phyloP scores from a whole-genome alignment of 1,284 basidiomycete species.

The Boletus semigastroideus region DNA sequence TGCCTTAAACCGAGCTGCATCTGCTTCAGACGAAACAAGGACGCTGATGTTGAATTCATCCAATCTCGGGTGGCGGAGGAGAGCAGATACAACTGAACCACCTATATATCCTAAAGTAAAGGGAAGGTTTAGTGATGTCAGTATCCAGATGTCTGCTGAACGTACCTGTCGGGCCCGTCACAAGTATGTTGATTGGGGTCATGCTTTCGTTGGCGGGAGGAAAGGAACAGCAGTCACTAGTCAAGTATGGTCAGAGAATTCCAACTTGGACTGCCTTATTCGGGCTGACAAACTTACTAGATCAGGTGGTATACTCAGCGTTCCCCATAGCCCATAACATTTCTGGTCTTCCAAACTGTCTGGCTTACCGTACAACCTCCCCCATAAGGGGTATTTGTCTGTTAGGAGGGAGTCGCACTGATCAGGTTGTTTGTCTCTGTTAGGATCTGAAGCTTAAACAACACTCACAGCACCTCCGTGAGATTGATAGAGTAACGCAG shows the following conservation, averaged over 20 bases:
- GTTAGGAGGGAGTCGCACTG: no score
- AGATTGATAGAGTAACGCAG: slow-evolving; percentile 13
- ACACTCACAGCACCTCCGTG: neutral
- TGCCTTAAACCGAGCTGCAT: slow-evolving; percentile 32
- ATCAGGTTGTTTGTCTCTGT: slow-evolving; percentile 25
- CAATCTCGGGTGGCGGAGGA: slow-evolving; percentile 43
- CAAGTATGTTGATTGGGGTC: slow-evolving; percentile 10
- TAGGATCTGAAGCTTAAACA: slow-evolving; percentile 27
- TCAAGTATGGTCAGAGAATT: slow-evolving; percentile 2
- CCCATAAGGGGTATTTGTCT: no score
- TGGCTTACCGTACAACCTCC: no score
- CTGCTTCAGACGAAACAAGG: slow-evolving; percentile 42
- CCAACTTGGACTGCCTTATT: neutral
- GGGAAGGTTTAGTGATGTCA: neutral
- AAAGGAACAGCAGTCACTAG: neutral
- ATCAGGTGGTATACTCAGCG: no score
- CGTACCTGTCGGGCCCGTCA: slow-evolving; percentile 21
- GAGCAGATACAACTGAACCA: slow-evolving; percentile 45
- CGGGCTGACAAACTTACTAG: neutral
- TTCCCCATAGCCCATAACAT: no score
- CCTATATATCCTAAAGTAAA: slow-evolving; percentile 50
- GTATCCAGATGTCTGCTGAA: neutral
- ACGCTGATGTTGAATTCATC: slow-evolving; percentile 41
- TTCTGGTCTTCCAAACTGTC: no score
- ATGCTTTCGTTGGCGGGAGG: slow-evolving; percentile 4